Evolutionary conservation across 78 protist species (phyloP), one percentile per base, ranked within the genome.

Genomic region (Chrysochromulina parva): DNA sequence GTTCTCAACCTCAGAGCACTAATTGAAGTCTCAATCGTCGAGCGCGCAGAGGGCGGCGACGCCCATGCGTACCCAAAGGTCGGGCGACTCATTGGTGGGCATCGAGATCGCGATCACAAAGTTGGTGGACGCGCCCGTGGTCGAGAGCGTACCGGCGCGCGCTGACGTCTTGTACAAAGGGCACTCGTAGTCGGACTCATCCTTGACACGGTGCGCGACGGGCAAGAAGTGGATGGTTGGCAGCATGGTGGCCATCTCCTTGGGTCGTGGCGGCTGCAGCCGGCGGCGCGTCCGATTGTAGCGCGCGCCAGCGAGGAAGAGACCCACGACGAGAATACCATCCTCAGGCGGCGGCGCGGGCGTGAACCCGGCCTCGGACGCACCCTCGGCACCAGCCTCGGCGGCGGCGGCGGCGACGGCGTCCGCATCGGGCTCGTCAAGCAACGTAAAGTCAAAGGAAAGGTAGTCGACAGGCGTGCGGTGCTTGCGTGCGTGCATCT

Each of bases 81-180:
- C 24, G 24, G 28, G 59, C n/a, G 53, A 55, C 54, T 26, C 19
- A 9, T 84, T 38, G 1, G 88, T 54, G 26, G 93, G 94, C 19
- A 96, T 24, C 20, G 22, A 6, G 80, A 90, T 9, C 26, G 85
- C 22, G 74, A 94, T 73, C 58, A 96, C 93, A 62, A 80, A 96
- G 88, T 95, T 94, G 80, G 97, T 92, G 50, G 94, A 67, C 89
- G 94, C 95, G 1, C 97, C 96, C 13, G 97, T 97, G 47, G 98
- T 97, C 50, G 93, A 81, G 26, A 97, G 94, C 26, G 89, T 82
- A 3, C 98, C 98, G 16, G 84, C 55, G 2, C 98, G 86, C 55
- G 60, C 93, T 57, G 87, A 73, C 24, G 94, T 95, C 81, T 81
- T 90, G 95, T 96, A 96, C 71, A 88, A 60, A 6, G 98, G 98